phyloP scores from a whole-genome alignment of 495 filamentous ascomycete species.

The Friedmanniomyces endolithicus region DNA sequence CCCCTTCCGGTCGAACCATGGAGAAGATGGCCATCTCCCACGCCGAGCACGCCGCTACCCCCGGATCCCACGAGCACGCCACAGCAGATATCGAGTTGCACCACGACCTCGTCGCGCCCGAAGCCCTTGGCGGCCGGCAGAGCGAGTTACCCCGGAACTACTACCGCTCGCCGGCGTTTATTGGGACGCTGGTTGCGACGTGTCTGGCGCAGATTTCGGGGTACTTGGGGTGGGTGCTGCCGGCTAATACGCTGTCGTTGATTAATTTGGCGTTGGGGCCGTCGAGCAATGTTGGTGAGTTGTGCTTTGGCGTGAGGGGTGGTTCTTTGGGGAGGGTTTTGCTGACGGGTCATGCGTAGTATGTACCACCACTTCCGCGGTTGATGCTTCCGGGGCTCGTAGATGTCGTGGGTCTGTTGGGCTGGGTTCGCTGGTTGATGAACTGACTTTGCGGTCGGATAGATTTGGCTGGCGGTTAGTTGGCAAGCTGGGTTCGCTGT shows the following conservation, averaged over 20 bases:
- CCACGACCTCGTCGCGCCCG: not conserved
- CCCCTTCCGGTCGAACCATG: not conserved
- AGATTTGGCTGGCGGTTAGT: constrained; percentile 23
- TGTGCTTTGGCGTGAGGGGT: too few species aligned
- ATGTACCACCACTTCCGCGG: too few species aligned
- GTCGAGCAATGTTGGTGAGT: constrained; percentile 6
- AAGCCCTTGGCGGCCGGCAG: not conserved
- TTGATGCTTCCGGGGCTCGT: too few species aligned
- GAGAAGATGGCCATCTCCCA: not conserved
- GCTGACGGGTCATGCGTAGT: too few species aligned
- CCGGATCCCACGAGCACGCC: not conserved
- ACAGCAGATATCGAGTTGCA: not conserved
- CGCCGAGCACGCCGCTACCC: not conserved
- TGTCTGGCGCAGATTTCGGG: constrained; percentile 23
- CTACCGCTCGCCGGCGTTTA: not conserved
- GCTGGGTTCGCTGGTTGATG: too few species aligned
- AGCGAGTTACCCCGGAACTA: not conserved
- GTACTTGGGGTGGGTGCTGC: constrained; percentile 26
- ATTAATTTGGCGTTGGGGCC: constrained; percentile 25
- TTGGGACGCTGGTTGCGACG: constrained; percentile 21
- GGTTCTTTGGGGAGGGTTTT: too few species aligned
- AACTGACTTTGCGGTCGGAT: too few species aligned
- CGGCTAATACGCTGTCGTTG: constrained; percentile 23
- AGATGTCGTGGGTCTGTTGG: too few species aligned
- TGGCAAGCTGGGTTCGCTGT: constrained; percentile 23